Percentiles rank a stretch among this genome's conserved stretches.
Conservation (phyloP, 1,284 basidiomycete species). For the Ceratorhiza oryzae-sativae region DNA sequence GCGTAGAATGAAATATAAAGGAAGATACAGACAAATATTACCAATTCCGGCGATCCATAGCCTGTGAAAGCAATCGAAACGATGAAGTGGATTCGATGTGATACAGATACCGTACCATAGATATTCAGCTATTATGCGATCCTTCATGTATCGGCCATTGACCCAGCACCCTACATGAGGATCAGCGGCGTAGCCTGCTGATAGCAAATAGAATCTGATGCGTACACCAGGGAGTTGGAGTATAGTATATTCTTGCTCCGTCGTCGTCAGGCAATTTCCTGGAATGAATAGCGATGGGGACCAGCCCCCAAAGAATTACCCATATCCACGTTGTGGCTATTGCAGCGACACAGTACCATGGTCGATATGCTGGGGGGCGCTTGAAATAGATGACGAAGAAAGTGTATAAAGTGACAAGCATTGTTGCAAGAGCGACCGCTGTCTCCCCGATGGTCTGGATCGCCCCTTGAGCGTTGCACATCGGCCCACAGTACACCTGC, state of each 20-base stretch:
- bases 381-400: constrained; percentile 37
- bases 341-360: constrained; percentile 4
- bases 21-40: constrained; percentile 10
- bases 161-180: constrained; percentile 30
- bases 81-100: background rate
- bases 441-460: constrained; percentile 44
- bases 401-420: constrained; percentile 42
- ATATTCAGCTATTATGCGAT: constrained; percentile 14
- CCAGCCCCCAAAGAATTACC: constrained; percentile 6
- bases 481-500: constrained; percentile 40
- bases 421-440: constrained; percentile 42
- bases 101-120: background rate
- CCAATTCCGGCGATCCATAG: constrained; percentile 19
- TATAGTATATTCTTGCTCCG: constrained; percentile 7
- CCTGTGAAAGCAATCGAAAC: background rate
- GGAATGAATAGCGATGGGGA: background rate
- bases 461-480: constrained; percentile 44
- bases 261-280: background rate
- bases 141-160: constrained; percentile 10
- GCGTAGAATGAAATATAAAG: constrained; percentile 6
- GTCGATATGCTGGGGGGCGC: background rate
- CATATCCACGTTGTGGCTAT: constrained; percentile 3
- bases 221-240: constrained; percentile 34
- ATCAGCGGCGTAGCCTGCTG: background rate
- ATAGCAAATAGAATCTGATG: background rate